Evolutionary conservation across 2,329 filamentous ascomycete genomes (phyloP).

Genomic region (Xylariaceae sp.): DNA sequence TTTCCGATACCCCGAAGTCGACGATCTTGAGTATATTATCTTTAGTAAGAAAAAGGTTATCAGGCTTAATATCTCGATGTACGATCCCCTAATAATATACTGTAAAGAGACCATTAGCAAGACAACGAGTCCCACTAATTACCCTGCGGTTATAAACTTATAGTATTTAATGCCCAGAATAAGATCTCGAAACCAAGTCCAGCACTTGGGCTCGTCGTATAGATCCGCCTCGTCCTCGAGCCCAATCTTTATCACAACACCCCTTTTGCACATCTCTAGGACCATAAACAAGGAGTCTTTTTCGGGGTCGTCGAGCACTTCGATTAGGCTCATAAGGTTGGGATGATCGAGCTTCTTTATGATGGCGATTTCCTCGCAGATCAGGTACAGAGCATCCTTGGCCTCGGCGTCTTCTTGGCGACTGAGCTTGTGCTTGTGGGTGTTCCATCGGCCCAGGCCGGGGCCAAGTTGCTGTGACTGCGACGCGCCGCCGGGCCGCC

Average conservation of each 20-base stretch:
- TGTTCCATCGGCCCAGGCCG: conserved; percentile 18
- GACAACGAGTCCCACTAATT: neutral
- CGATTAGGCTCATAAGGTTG: conserved; percentile 87
- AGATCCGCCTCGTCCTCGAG: conserved; percentile 76
- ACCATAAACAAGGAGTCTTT: conserved; percentile 98
- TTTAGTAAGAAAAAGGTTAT: conserved; percentile 83
- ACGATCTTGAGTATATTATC: conserved; percentile 95
- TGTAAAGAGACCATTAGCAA: conserved; percentile 27
- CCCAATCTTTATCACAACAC: conserved; percentile 92
- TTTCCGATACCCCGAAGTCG: conserved; percentile 96
- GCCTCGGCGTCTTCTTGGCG: conserved; percentile 51
- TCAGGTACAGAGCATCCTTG: conserved; percentile 68
- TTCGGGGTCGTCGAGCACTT: conserved; percentile 90
- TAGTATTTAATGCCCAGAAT: conserved; percentile 91
- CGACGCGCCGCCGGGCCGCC: conserved; percentile 35
- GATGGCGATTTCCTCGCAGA: conserved; percentile 93
- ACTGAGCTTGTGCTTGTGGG: conserved; percentile 24
- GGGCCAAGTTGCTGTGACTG: conserved; percentile 30
- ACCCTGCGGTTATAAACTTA: conserved; percentile 34
- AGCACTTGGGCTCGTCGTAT: conserved; percentile 73
- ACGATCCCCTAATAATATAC: conserved; percentile 92
- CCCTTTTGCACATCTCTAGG: conserved; percentile 97
- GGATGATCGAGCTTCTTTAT: conserved; percentile 98
- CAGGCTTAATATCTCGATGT: conserved; percentile 95
- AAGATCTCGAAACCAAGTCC: conserved; percentile 90